Evolutionary conservation across 2,329 filamentous ascomycete species (phyloP).

Genomic region (Colletotrichum tabaci): DNA sequence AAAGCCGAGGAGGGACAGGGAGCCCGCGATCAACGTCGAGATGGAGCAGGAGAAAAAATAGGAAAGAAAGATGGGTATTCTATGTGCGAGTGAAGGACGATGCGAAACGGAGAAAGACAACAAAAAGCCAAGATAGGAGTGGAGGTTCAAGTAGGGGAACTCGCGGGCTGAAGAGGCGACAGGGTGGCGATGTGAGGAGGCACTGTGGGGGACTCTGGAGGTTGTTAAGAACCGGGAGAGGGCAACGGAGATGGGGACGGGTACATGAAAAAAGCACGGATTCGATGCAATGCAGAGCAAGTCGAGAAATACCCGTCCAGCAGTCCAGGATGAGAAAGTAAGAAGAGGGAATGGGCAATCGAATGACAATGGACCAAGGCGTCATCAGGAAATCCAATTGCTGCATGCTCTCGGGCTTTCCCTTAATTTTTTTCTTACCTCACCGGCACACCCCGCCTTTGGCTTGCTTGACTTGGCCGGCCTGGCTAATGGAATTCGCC

Average conservation of each 20-base stretch:
- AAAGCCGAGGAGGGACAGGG: not conserved
- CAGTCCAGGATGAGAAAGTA: not conserved
- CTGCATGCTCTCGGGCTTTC: not conserved
- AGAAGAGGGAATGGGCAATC: not conserved
- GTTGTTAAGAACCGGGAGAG: not conserved
- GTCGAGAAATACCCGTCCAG: not conserved
- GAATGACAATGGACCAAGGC: conserved; percentile 21
- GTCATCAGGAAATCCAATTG: conserved; percentile 21
- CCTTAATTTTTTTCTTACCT: not conserved
- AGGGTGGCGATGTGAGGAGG: conserved; percentile 30
- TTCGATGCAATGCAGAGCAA: conserved; percentile 23
- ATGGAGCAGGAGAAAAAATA: too few species aligned
- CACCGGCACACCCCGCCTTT: conserved; percentile 1
- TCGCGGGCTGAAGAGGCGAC: conserved; percentile 6
- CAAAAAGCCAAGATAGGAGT: not conserved
- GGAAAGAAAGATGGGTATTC: not conserved
- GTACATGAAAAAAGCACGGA: not conserved
- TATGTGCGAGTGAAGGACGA: not conserved
- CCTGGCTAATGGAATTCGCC: not conserved
- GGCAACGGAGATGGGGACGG: conserved; percentile 4
- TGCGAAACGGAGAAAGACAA: not conserved
- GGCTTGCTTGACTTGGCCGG: conserved; percentile 3
- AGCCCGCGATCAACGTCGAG: not conserved
- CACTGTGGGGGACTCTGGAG: not conserved
- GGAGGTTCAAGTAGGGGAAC: conserved; percentile 1